Conservation (phyloP, 352 stramenopile species). For the Phytopythium boreale region DNA sequence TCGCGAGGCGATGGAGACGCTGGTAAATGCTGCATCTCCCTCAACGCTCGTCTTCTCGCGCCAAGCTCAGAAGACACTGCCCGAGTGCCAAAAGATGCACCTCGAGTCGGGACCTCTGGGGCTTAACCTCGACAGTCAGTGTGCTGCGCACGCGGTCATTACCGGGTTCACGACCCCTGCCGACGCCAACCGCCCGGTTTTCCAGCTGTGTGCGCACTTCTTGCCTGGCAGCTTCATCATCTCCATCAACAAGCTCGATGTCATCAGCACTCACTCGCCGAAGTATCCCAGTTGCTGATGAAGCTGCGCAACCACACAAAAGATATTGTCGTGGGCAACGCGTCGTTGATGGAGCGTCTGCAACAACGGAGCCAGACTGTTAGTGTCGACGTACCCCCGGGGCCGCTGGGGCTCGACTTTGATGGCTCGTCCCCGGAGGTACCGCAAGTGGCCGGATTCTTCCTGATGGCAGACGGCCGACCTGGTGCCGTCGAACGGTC, state of each 20-base stretch:
- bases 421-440: conserved; percentile 21
- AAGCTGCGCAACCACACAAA: conserved; percentile 41
- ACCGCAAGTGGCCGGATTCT: conserved; percentile 40
- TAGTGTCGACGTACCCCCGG: conserved; percentile 27
- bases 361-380: conserved; percentile 7
- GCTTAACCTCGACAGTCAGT: conserved; percentile 40
- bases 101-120: conserved; percentile 45
- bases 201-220: conserved; percentile 30
- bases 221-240: conserved; percentile 53
- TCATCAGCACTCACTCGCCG: conserved; percentile 42
- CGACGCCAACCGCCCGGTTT: conserved; percentile 35
- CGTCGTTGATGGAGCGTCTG: conserved; percentile 24
- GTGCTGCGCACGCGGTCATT: conserved; percentile 29
- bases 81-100: conserved; percentile 40
- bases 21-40: conserved; percentile 27
- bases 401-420: conserved; percentile 49
- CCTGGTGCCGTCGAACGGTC: conserved; percentile 31
- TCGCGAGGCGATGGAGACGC: conserved; percentile 20
- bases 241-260: conserved; percentile 60
- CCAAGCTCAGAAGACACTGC: conserved; percentile 5
- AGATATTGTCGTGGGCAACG: conserved; percentile 45
- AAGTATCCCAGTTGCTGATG: conserved; percentile 34
- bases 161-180: conserved; percentile 37
- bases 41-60: conserved; percentile 39
- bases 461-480: conserved; percentile 22